Evolutionary conservation across 345 rosid species (phyloP), one percentile per base, ranked within the genome.

Genomic region (Lepidium didymum): DNA sequence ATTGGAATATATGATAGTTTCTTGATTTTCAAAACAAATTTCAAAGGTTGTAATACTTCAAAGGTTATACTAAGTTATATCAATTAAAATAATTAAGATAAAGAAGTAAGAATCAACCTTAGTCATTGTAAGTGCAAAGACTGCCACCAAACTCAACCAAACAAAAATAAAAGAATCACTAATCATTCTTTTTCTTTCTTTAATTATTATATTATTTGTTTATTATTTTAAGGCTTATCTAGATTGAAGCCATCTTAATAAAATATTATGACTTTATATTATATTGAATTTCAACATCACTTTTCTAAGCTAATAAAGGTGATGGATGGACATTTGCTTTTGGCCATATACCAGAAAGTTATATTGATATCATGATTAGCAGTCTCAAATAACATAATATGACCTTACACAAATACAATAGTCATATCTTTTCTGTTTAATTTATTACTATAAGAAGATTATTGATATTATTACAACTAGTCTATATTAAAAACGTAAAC

Each of bases 71-170:
- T 43, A 15, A 10, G 15, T 34, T 63, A 25, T 41, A 56, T 40
- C 19, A 25, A 10, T 50, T 38, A 11, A 56, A 56, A 5, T 69
- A 58, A 33, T 27, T n/a, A 31, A 69, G 18, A 29, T 41, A 41
- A 43, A 42, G 60, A 62, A 34, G 21, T 31, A 58, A 50, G 56
- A 73, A 73, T 51, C 62, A 73, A 66, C 33, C 67, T 40, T 58
- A 73, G 72, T 73, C 77, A 66, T 1, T 66, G 37, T 66, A 29
- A 73, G 62, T 73, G 77, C 77, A 64, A 64, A 57, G 53, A 62
- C 71, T 35, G 67, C 77, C 61, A 41, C 62, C 77, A 73, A 73
- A 73, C 72, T 73, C 58, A 57, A 41, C 72, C 61, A 65, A 29
- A 59, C 40, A 15, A 58, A 61, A 50, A 59, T 13, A 18, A 63